Conservation (phyloP, 192 early-diverging fungal genomes). For the Piromyces finnis region DNA sequence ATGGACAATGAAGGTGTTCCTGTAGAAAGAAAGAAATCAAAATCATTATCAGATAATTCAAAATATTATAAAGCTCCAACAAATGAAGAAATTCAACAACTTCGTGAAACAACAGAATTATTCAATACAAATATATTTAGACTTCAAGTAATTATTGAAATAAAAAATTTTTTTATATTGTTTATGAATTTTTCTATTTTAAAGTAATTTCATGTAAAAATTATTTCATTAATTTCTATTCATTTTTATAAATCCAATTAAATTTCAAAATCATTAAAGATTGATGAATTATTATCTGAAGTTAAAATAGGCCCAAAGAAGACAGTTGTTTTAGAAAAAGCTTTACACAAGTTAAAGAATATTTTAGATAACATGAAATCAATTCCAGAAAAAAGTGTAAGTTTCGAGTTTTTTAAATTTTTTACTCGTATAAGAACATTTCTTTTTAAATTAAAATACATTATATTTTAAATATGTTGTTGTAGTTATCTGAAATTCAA, state of each 20-base stretch:
- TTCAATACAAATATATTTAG: slow-evolving; percentile 85
- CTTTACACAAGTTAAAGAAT: slow-evolving; percentile 46
- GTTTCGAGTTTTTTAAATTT: slow-evolving; percentile 5
- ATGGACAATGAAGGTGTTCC: slow-evolving; percentile 5
- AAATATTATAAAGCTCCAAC: slow-evolving; percentile 31
- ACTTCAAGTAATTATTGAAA: slow-evolving; percentile 37
- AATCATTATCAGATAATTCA: slow-evolving; percentile 5
- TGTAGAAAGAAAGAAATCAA: slow-evolving; percentile 5
- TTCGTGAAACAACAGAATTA: slow-evolving; percentile 64
- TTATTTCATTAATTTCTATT: too few relatives aligned
- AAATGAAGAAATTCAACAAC: slow-evolving; percentile 62
- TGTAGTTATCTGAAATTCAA: slow-evolving; percentile 14
- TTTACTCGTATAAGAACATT: slow-evolving; percentile 1
- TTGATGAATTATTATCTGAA: slow-evolving; percentile 56
- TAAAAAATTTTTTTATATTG: too few relatives aligned
- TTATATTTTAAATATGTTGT: background rate
- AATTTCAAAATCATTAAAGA: slow-evolving; percentile 14
- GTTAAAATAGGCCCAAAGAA: slow-evolving; percentile 40
- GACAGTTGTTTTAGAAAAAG: slow-evolving; percentile 29
- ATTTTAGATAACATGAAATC: slow-evolving; percentile 39
- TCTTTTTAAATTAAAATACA: too few relatives aligned
- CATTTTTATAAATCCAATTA: too few relatives aligned
- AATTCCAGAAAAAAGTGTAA: slow-evolving; percentile 27
- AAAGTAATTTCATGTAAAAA: too few relatives aligned
- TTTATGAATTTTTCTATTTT: too few relatives aligned